Base-by-base conservation (phyloP, 495 filamentous ascomycete species). In the Xylaria palmicola region DNA sequence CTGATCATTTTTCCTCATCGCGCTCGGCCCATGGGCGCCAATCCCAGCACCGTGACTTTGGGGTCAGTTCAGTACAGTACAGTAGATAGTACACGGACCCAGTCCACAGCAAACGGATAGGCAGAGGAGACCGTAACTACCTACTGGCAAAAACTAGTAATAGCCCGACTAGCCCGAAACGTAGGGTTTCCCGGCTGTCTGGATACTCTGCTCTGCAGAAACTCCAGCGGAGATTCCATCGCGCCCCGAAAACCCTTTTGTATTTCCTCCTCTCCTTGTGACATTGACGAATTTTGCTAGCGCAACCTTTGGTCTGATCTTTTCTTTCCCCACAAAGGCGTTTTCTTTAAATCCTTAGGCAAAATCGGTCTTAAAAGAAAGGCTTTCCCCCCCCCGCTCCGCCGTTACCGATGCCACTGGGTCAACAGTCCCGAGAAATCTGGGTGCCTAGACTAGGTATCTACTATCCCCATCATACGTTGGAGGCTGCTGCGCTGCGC, bases 261-360 rank as follows among this genome's bases (percentile, higher is more conserved):
- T 48, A 48, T 19, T 29, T 48, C 13, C 45, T 29, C 45, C 20
- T 48, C 29, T 43, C 34, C 51, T 19, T 19, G 24, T 29, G 34
- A 24, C 13, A 13, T 19, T 17, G 13, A 6, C 6, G 20, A 27
- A 50, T 19, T 50, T 50, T 34, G 48, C 27, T 34, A 51, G 29
- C n/a, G n/a, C n/a, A n/a, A n/a, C n/a, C n/a, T n/a, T n/a, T n/a
- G n/a, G n/a, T n/a, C n/a, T n/a, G n/a, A n/a, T n/a, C n/a, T n/a
- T n/a, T n/a, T n/a, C n/a, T n/a, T n/a, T 44, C 53, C 27, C 53
- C 53, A 56, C 39, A 56, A 56, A 15, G 39, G 39, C 39, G 20
- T 34, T 24, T n/a, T n/a, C n/a, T n/a, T 56, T 56, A 56, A 44
- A 24, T 54, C 51, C 51, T 54, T 20, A n/a, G 13, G 8, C 3